Conservation (phyloP, 1,284 basidiomycete species). For the Wallemia ichthyophaga region DNA sequence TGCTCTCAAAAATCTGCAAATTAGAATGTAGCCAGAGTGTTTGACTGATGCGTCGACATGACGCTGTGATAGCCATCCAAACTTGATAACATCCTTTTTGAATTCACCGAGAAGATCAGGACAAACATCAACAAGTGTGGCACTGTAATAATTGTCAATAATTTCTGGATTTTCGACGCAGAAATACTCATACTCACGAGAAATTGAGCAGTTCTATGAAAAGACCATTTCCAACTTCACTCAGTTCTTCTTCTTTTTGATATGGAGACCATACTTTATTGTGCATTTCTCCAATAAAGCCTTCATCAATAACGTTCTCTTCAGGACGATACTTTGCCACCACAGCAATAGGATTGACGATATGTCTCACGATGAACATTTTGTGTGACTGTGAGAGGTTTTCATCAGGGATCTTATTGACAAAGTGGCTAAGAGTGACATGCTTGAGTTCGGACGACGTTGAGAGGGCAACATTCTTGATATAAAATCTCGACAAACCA, state of each 20-base stretch:
- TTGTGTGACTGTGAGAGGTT: slow-evolving; percentile 46
- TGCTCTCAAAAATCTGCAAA: slow-evolving; percentile 74
- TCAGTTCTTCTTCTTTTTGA: slow-evolving; percentile 23
- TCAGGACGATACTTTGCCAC: slow-evolving; percentile 31
- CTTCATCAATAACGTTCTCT: slow-evolving; percentile 14
- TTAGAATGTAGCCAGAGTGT: slow-evolving; percentile 72
- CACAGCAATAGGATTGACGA: slow-evolving; percentile 66
- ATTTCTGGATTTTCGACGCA: too few relatives aligned
- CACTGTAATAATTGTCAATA: slow-evolving; percentile 11
- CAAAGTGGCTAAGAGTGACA: slow-evolving; percentile 54
- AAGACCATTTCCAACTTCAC: slow-evolving; percentile 42
- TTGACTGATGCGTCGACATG: slow-evolving; percentile 73
- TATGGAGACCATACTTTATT: slow-evolving; percentile 15
- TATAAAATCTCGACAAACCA: slow-evolving; percentile 58
- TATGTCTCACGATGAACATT: slow-evolving; percentile 50
- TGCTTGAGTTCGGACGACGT: slow-evolving; percentile 33
- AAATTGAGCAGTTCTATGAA: slow-evolving; percentile 74
- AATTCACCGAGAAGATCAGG: slow-evolving; percentile 42
- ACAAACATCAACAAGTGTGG: slow-evolving; percentile 60
- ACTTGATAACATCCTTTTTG: slow-evolving; percentile 82
- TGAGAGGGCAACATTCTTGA: slow-evolving; percentile 40
- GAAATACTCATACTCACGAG: slow-evolving; percentile 17
- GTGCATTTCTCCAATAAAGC: slow-evolving; percentile 10
- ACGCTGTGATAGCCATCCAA: slow-evolving; percentile 67
- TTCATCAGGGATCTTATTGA: slow-evolving; percentile 47